Conservation (phyloP, 345 rosid genomes). For the Orychophragmus violaceus region DNA sequence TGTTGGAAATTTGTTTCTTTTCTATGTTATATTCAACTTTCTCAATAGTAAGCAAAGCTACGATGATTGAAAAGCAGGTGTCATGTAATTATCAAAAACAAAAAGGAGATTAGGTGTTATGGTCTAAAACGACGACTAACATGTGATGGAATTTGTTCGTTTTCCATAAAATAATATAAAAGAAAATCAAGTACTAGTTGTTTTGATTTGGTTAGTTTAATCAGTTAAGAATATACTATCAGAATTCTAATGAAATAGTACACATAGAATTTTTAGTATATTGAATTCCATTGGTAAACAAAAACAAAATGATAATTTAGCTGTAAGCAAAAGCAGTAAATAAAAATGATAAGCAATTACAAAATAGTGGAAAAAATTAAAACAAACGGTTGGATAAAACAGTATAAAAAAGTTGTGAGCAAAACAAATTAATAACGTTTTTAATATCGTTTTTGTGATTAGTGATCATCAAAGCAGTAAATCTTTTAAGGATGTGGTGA, state of each 20-base stretch:
- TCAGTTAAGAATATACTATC: not conserved
- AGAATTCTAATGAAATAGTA: not conserved
- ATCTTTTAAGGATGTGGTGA: too few relatives aligned
- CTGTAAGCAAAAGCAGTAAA: too few relatives aligned
- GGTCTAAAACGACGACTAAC: conserved; percentile 18
- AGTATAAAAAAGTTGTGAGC: too few relatives aligned
- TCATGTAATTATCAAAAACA: conserved; percentile 11
- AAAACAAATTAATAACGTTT: too few relatives aligned
- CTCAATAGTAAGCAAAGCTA: conserved; percentile 6
- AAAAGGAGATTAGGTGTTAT: conserved; percentile 4
- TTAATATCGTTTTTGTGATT: too few relatives aligned
- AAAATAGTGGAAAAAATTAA: too few relatives aligned
- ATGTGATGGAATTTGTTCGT: conserved; percentile 14
- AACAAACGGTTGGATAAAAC: too few relatives aligned
- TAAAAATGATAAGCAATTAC: too few relatives aligned
- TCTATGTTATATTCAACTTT: not conserved
- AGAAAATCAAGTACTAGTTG: not conserved
- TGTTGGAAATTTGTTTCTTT: too few relatives aligned
- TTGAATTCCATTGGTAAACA: too few relatives aligned
- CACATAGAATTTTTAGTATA: not conserved
- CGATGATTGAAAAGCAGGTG: conserved; percentile 4
- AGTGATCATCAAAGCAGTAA: too few relatives aligned
- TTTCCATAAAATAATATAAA: not conserved
- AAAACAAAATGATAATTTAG: too few relatives aligned
- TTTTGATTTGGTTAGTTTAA: not conserved